Base-by-base conservation (phyloP, 371 early-diverging fungal species). In the Thermomucor indicae-seudaticae region DNA sequence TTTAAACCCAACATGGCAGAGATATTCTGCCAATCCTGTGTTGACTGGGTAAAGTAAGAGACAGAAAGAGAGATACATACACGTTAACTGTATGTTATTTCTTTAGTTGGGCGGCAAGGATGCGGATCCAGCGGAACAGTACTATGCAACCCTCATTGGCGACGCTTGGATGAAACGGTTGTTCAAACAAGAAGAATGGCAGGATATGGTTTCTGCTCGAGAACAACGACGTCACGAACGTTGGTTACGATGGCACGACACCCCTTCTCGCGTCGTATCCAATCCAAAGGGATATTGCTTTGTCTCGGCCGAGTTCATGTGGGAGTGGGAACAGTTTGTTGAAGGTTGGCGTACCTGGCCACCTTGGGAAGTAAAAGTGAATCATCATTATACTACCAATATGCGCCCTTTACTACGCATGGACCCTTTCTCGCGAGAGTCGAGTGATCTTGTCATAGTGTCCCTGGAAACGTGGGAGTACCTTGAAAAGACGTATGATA, bases 401-500 rank as follows among this genome's bases (percentile, higher is more conserved):
- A 10, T 6, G 20, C 43, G 20, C 25, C 29, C 37, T 29, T 24
- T 34, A 35, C 31, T 41, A 27, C 46, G 22, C 27, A 50, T 51
- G 44, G 53, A 41, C 53, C 60, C 25, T 10, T 57, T 52, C 46
- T 25, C 47, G 11, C 48, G 31, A 16, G 51, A 45, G 22, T 24
- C 57, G 8, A 55, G 54, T 12, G 58, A 52, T 58, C 29, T 67
- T 12, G 52, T 60, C 45, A 41, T 67, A 3, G 49, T 67, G 6
- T 67, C 68, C 3, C 35, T 39, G n/a, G 49, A 55, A 10, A 60
- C 64, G 10, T 67, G 68, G 68, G 41, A 54, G 10, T 67, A 67
- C 35, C 28, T 67, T 14, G 24, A 31, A 11, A 14, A 46, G 7
- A 16, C 32, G 0, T 67, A 67, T 44, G 14, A 14, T 14, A 40